Conservation (phyloP, 805 yeast species). For the Sugiyamaella lignohabitans region DNA sequence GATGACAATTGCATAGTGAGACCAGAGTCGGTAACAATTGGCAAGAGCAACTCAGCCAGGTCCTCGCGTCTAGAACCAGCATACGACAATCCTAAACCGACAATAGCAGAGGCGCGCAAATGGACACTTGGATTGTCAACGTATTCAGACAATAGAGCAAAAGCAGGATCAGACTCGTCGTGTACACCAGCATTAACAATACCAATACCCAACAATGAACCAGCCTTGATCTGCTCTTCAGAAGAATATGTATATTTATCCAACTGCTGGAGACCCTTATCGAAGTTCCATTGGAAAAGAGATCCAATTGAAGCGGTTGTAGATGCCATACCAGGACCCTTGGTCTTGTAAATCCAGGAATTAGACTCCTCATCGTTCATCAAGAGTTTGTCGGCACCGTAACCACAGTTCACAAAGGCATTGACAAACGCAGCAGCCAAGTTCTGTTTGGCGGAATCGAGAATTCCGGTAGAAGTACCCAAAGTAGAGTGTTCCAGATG, state of each 20-base stretch:
- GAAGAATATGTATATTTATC: slow-evolving; percentile 83
- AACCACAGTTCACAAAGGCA: slow-evolving; percentile 86
- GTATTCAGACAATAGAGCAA: slow-evolving; percentile 75
- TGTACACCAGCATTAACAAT: slow-evolving; percentile 86
- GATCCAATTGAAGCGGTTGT: slow-evolving; percentile 91
- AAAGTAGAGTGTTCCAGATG: slow-evolving; percentile 71
- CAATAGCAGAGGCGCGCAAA: slow-evolving; percentile 72
- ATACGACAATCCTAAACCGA: slow-evolving; percentile 89
- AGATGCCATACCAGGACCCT: slow-evolving; percentile 84
- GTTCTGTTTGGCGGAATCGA: slow-evolving; percentile 92
- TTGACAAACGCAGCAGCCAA: slow-evolving; percentile 93
- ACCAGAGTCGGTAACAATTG: slow-evolving; percentile 73
- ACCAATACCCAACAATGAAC: slow-evolving; percentile 94
- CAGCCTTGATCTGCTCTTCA: slow-evolving; percentile 87
- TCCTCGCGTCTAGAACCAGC: slow-evolving; percentile 91
- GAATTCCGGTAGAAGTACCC: slow-evolving; percentile 43
- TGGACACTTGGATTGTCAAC: slow-evolving; percentile 56
- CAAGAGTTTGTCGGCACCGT: slow-evolving; percentile 74
- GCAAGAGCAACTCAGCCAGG: slow-evolving; percentile 66
- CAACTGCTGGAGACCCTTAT: slow-evolving; percentile 81
- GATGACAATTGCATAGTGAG: slow-evolving; percentile 72
- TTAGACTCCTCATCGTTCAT: slow-evolving; percentile 60
- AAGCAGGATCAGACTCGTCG: slow-evolving; percentile 91
- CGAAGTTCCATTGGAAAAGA: slow-evolving; percentile 82
- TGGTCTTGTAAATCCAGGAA: slow-evolving; percentile 87